Conservation (phyloP, 2,329 filamentous ascomycete genomes). For the Diaporthe sp. region DNA sequence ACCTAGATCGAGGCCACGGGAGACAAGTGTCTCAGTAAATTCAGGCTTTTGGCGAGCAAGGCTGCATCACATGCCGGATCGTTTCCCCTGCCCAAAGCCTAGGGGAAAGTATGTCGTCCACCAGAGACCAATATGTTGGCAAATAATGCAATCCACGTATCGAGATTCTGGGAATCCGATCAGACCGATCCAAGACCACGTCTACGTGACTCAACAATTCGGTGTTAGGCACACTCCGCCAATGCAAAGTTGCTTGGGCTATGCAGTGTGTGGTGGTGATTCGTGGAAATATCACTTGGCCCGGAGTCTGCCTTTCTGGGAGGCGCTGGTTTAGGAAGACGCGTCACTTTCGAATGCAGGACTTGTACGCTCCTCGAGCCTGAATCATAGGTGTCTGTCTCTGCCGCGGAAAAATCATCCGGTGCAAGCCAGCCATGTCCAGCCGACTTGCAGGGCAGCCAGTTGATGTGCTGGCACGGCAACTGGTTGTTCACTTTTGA, state of each 20-base stretch:
- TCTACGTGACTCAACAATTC: conserved; percentile 5
- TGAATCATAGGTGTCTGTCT: neutral
- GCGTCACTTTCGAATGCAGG: neutral
- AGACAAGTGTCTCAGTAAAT: conserved; percentile 18
- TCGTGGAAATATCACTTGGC: neutral
- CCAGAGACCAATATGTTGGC: neutral
- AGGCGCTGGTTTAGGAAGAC: neutral
- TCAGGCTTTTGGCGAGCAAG: conserved; percentile 2
- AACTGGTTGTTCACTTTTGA: neutral
- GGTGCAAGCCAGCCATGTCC: neutral
- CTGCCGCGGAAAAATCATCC: neutral
- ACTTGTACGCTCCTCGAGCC: neutral
- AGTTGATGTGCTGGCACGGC: neutral
- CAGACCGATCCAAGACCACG: conserved; percentile 6
- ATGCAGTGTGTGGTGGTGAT: neutral
- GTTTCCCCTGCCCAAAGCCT: neutral
- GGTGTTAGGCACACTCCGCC: neutral
- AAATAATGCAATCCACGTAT: neutral
- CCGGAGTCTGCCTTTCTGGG: neutral
- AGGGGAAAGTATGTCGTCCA: neutral
- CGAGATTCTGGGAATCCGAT: neutral
- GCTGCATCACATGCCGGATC: conserved; percentile 33
- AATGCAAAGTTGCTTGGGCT: neutral
- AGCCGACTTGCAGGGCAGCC: neutral
- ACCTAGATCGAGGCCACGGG: neutral